Base-by-base conservation (phyloP, 73 alveolate genomes). In the Urostyla sp. region DNA sequence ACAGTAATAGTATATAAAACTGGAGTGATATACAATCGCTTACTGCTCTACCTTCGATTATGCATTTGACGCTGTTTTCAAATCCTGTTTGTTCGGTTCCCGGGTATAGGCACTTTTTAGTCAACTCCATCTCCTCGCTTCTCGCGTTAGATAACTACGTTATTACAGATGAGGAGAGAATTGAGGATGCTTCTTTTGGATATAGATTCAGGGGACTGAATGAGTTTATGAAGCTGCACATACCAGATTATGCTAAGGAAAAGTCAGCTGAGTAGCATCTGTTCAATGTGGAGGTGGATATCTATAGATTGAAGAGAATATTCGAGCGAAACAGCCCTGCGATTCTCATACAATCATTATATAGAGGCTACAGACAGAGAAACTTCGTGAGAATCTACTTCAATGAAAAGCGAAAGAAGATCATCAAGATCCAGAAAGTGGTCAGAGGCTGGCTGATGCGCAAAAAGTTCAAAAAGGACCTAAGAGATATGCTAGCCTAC, bases 81-180 rank as follows among this genome's bases (percentile, higher is more conserved):
- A 87, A 87, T 60, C 94, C 91, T 8, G 81, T 69, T 11, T 80
- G 83, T 30, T 10, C 58, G 5, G 48, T 87, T 16, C 88, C 90
- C 18, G 94, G 94, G 45, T 87, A 87, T 69, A 20, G 94, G 32
- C 90, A 80, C 40, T 87, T 80, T 61, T 15, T 81, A 1, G 90
- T 87, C 43, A 80, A 78, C 80, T 66, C 88, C 11, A 50, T 87
- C 59, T 35, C 31, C 10, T 7, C 85, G 0, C 66, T 87, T 21
- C 61, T 79, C 23, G 90, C 91, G 10, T 75, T 87, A 0, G 94
- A 87, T 61, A 67, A 54, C 36, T 72, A 58, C 56, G 72, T 87
- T 34, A 69, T 74, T 46, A 87, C 94, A 13, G 94, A 87, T 40
- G 94, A 87, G 40, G 94, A 87, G 72, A 5, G 91, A n/a, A 81